Evolutionary conservation across 306 rosid genomes (phyloP).

Genomic region (Purshia tridentata): DNA sequence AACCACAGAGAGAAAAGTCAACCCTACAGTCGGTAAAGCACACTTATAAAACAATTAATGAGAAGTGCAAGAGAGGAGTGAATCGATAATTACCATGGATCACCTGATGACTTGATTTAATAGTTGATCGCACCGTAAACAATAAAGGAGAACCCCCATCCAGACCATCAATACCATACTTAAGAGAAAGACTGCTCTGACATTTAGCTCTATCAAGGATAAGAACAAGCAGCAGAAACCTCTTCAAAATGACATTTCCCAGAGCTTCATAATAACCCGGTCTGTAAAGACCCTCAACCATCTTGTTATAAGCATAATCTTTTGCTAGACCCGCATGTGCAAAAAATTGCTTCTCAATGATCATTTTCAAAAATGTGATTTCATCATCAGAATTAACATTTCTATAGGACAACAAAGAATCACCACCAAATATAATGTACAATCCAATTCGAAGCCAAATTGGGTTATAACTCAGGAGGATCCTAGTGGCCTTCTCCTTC

Average conservation of each 20-base stretch:
- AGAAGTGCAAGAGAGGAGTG: slow-evolving; percentile 15
- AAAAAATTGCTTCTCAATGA: slow-evolving; percentile 71
- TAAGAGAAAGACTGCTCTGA: slow-evolving; percentile 73
- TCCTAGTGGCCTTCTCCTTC: slow-evolving; percentile 57
- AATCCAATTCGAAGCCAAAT: slow-evolving; percentile 81
- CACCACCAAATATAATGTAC: slow-evolving; percentile 76
- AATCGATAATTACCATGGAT: slow-evolving; percentile 52
- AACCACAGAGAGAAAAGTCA: slow-evolving; percentile 47
- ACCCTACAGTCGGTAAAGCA: slow-evolving; percentile 24
- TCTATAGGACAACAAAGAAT: slow-evolving; percentile 59
- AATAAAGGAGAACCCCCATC: slow-evolving; percentile 97
- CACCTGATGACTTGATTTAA: slow-evolving; percentile 76
- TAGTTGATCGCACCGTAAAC: slow-evolving; percentile 53
- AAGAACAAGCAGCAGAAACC: slow-evolving; percentile 73
- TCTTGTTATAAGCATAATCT: slow-evolving; percentile 74
- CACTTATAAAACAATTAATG: slow-evolving; percentile 16
- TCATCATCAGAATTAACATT: slow-evolving; percentile 57
- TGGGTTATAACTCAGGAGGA: slow-evolving; percentile 73
- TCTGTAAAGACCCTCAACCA: slow-evolving; percentile 88
- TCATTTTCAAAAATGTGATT: slow-evolving; percentile 64
- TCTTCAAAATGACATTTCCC: slow-evolving; percentile 78
- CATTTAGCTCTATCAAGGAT: slow-evolving; percentile 78
- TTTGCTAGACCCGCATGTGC: slow-evolving; percentile 68
- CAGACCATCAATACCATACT: slow-evolving; percentile 88
- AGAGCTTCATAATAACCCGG: slow-evolving; percentile 86